phyloP scores from a whole-genome alignment of 345 rosid genomes.

The Diplotaxis tenuifolia region DNA sequence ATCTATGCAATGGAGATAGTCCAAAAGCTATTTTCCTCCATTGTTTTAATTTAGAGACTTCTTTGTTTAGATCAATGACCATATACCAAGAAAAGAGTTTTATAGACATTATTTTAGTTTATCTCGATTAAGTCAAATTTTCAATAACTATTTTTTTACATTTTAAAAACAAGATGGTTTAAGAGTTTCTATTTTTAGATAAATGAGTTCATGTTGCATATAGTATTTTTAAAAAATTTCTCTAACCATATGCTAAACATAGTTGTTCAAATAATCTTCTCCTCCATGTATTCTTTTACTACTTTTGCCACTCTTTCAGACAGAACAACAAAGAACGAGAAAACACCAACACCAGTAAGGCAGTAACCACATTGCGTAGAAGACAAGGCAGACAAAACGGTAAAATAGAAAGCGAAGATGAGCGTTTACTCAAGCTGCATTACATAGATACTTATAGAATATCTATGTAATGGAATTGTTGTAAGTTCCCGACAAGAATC shows the following conservation, averaged over 20 bases:
- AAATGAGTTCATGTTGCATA: neutral
- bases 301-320: constrained; percentile 20
- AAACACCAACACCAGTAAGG: neutral
- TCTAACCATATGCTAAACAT: constrained; percentile 25
- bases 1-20: constrained; percentile 16
- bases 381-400: neutral
- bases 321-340: neutral
- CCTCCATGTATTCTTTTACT: constrained; percentile 19
- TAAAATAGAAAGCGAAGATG: constrained; percentile 4
- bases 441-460: neutral
- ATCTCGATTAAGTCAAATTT: neutral
- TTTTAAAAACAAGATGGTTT: constrained; percentile 2
- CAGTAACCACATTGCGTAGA: neutral
- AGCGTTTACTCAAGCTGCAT: neutral
- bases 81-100: constrained; percentile 18
- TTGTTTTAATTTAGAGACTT: constrained; percentile 26
- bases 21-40: constrained; percentile 28
- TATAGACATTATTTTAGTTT: neutral
- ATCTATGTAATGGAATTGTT: neutral
- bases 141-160: neutral
- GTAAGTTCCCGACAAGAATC: neutral
- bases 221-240: too few relatives aligned
- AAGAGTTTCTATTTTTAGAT: constrained; percentile 21
- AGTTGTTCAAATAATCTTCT: constrained; percentile 25
- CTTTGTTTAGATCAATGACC: constrained; percentile 30